Percentiles rank a stretch among this genome's conserved stretches.
Evolutionary conservation across 495 filamentous ascomycete species (phyloP).

Genomic region (Penicillium canariense): DNA sequence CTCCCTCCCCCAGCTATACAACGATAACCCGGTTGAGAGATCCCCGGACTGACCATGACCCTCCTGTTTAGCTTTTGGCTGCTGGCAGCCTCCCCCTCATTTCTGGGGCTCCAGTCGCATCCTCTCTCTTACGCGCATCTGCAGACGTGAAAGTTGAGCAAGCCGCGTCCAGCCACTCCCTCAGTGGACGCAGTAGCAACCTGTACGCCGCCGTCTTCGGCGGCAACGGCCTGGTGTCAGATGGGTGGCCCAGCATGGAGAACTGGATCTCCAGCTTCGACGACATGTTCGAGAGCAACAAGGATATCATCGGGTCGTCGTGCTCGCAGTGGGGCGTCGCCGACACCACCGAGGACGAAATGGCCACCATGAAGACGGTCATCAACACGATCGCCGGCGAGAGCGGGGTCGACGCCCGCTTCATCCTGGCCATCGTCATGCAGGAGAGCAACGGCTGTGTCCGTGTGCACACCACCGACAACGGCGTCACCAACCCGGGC

Average conservation of each 20-base stretch:
- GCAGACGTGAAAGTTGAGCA: slow-evolving; percentile 5
- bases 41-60: background rate
- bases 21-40: too few relatives aligned
- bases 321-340: slow-evolving; percentile 39
- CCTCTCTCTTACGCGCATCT: slow-evolving; percentile 18
- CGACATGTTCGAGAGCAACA: slow-evolving; percentile 42
- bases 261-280: slow-evolving; percentile 22
- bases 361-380: slow-evolving; percentile 33
- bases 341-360: slow-evolving; percentile 44
- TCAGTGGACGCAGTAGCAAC: slow-evolving; percentile 21
- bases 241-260: slow-evolving; percentile 22
- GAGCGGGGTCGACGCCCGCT: slow-evolving; percentile 50
- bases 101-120: slow-evolving; percentile 26
- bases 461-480: slow-evolving; percentile 46
- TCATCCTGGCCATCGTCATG: slow-evolving; percentile 57
- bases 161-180: slow-evolving; percentile 13
- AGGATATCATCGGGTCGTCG: slow-evolving; percentile 36
- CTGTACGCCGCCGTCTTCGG: slow-evolving; percentile 21
- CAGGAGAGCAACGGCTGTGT: slow-evolving; percentile 61
- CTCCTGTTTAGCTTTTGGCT: slow-evolving; percentile 22
- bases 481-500: slow-evolving; percentile 50
- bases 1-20: too few relatives aligned
- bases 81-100: slow-evolving; percentile 34
- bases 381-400: slow-evolving; percentile 41
- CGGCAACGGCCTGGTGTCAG: slow-evolving; percentile 17